Evolutionary conservation across 2,329 filamentous ascomycete genomes (phyloP).

Genomic region (Fusarium mangiferae): DNA sequence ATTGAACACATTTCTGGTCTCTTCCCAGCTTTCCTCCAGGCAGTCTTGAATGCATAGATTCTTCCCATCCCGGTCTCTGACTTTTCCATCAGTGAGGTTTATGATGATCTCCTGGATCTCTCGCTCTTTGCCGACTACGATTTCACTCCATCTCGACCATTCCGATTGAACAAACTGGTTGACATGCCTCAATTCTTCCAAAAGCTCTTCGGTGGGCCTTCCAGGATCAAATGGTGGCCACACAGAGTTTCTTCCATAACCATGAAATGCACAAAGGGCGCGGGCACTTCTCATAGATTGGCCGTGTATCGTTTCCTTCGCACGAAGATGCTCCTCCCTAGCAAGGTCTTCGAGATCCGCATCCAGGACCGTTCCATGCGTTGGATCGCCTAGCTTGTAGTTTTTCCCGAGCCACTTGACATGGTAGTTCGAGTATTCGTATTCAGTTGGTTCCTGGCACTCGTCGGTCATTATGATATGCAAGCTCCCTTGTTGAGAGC

Average conservation of each 20-base stretch:
- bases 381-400: neutral
- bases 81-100: neutral
- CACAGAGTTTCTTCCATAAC: constrained; percentile 8
- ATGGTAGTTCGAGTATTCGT: constrained; percentile 1
- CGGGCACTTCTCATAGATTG: neutral
- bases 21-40: constrained; percentile 15
- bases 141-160: constrained; percentile 3
- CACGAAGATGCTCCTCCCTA: neutral
- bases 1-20: constrained; percentile 24
- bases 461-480: neutral
- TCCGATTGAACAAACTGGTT: neutral
- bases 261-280: neutral
- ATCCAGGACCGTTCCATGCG: neutral
- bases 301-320: neutral
- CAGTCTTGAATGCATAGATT: constrained; percentile 3
- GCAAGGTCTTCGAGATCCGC: neutral
- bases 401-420: constrained; percentile 6
- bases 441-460: neutral
- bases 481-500: neutral
- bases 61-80: neutral
- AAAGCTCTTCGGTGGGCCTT: neutral
- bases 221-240: constrained; percentile 34
- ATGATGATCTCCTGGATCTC: constrained; percentile 22
- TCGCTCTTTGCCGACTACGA: constrained; percentile 17
- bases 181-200: neutral